Percentiles rank a stretch among this genome's conserved stretches.
Conservation (phyloP, 352 stramenopile species). For the Plasmopara muralis region DNA sequence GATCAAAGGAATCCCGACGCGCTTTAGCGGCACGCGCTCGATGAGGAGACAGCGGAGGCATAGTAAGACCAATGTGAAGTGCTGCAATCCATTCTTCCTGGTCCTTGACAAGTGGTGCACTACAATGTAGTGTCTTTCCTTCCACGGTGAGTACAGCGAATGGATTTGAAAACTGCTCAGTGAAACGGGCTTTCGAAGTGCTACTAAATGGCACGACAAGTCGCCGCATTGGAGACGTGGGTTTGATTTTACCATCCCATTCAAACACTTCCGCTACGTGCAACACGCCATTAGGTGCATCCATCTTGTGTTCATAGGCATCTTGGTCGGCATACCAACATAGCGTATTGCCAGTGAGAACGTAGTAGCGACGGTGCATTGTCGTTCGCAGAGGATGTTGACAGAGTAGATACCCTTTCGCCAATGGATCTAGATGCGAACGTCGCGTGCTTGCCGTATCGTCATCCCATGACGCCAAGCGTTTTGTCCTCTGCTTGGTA, state of each 20-base stretch:
- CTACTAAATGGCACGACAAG: slow-evolving; percentile 20
- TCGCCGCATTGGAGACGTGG: slow-evolving; percentile 18
- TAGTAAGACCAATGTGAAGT: slow-evolving; percentile 65
- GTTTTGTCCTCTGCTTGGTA: slow-evolving; percentile 42
- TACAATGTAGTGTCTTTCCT: slow-evolving; percentile 57
- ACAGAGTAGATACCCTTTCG: slow-evolving; percentile 62
- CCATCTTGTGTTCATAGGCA: slow-evolving; percentile 39
- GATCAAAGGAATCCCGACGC: slow-evolving; percentile 64
- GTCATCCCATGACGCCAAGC: slow-evolving; percentile 53
- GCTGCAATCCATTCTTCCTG: slow-evolving; percentile 63
- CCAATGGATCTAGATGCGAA: slow-evolving; percentile 62
- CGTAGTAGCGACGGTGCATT: slow-evolving; percentile 76
- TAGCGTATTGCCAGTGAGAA: slow-evolving; percentile 67
- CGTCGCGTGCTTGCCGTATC: slow-evolving; percentile 8
- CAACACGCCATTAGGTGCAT: slow-evolving; percentile 49
- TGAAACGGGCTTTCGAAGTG: slow-evolving; percentile 21
- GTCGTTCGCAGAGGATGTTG: slow-evolving; percentile 52
- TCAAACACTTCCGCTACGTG: slow-evolving; percentile 55
- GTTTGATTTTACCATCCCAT: slow-evolving; percentile 53
- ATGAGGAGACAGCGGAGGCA: slow-evolving; percentile 70
- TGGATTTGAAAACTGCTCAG: slow-evolving; percentile 40
- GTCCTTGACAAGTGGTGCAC: slow-evolving; percentile 53
- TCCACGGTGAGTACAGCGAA: slow-evolving; percentile 64
- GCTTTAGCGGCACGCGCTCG: slow-evolving; percentile 54
- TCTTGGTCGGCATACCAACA: slow-evolving; percentile 78